phyloP scores from a whole-genome alignment of 345 rosid species.

The Salix arbutifolia region DNA sequence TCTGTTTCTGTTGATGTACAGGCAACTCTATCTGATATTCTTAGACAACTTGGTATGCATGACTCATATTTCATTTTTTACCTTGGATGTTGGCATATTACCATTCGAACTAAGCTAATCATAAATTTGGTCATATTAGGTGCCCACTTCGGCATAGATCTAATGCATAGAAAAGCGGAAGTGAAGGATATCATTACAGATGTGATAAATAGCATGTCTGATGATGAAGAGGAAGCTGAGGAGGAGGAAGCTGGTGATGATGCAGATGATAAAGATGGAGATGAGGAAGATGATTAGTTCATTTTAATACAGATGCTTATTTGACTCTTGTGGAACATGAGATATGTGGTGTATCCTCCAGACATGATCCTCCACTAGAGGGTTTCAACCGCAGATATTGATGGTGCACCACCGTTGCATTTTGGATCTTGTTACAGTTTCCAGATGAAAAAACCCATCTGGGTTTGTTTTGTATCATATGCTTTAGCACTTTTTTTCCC shows the following conservation, averaged over 20 bases:
- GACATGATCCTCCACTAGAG: neutral
- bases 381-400: conserved; percentile 12
- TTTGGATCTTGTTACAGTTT: conserved; percentile 13
- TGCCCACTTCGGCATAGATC: conserved; percentile 61
- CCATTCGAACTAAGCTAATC: conserved; percentile 1
- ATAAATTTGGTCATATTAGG: conserved; percentile 38
- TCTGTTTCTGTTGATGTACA: conserved; percentile 30
- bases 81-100: neutral
- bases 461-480: conserved; percentile 37
- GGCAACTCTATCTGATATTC: conserved; percentile 92
- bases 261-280: conserved; percentile 43
- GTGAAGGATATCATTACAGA: conserved; percentile 87
- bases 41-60: conserved; percentile 75
- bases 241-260: conserved; percentile 53
- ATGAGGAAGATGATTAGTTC: conserved; percentile 40
- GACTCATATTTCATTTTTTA: conserved; percentile 7
- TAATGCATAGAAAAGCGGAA: conserved; percentile 80
- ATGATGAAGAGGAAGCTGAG: conserved; percentile 68
- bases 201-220: conserved; percentile 84
- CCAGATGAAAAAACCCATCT: conserved; percentile 15
- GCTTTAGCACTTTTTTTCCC: conserved; percentile 20
- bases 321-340: conserved; percentile 2
- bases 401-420: conserved; percentile 10
- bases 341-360: conserved; percentile 17
- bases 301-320: conserved; percentile 1